A percentile compares a stretch with the other conserved stretches of the same genome.
Conservation (phyloP, 2,329 filamentous ascomycete species). For the Septoria linicola region DNA sequence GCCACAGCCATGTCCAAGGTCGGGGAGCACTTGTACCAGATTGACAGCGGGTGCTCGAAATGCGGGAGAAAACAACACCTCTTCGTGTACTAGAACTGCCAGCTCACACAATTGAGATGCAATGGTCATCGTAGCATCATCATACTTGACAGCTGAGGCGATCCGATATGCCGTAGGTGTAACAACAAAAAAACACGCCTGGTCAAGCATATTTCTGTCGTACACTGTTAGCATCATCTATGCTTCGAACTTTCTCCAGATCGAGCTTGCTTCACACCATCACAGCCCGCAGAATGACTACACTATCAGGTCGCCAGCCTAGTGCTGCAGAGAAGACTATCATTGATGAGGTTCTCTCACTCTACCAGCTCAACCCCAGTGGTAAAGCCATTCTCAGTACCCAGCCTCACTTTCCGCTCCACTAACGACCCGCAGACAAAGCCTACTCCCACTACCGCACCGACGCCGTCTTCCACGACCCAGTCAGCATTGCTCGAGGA, state of each 20-base stretch:
- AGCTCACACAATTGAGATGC: too few relatives aligned
- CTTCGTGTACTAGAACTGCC: too few relatives aligned
- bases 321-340: conserved; percentile 24
- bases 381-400: neutral
- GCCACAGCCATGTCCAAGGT: too few relatives aligned
- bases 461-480: conserved; percentile 33
- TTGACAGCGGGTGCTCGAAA: too few relatives aligned
- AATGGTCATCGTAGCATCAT: too few relatives aligned
- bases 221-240: too few relatives aligned
- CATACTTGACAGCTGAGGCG: too few relatives aligned
- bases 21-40: too few relatives aligned
- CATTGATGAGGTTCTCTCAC: conserved; percentile 30
- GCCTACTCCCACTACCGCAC: conserved; percentile 30
- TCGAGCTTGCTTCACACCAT: neutral
- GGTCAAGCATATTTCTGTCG: too few relatives aligned
- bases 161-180: too few relatives aligned
- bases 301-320: conserved; percentile 19
- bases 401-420: neutral
- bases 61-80: too few relatives aligned
- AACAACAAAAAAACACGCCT: too few relatives aligned
- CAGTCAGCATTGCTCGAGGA: conserved; percentile 32
- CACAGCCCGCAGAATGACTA: neutral
- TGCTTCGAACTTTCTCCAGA: neutral
- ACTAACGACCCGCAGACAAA: conserved; percentile 11
- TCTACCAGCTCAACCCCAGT: conserved; percentile 29